Conservation (phyloP, 208 protist species). For the Acanthamoeba royreba region DNA sequence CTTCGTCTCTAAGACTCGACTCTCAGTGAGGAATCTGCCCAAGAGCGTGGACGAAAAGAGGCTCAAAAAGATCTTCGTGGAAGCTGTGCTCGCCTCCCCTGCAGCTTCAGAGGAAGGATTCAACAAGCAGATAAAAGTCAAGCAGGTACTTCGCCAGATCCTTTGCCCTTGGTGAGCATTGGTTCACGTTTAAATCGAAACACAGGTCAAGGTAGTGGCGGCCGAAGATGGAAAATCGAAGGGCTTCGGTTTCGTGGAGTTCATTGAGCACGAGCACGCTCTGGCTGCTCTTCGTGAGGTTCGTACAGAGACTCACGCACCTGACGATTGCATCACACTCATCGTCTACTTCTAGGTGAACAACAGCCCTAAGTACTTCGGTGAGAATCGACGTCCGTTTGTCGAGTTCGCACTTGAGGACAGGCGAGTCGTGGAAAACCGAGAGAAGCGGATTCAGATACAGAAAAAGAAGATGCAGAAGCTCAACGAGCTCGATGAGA, state of each 20-base stretch:
- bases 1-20: slow-evolving; percentile 12
- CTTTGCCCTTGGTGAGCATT: too few relatives aligned
- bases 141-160: background rate
- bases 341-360: background rate
- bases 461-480: background rate
- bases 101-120: background rate
- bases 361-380: slow-evolving; percentile 6
- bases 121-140: background rate
- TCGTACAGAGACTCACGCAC: too few relatives aligned
- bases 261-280: background rate
- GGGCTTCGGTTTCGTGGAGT: slow-evolving; percentile 29
- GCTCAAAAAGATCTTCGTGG: slow-evolving; percentile 9
- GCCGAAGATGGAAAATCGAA: background rate
- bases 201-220: background rate
- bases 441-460: background rate
- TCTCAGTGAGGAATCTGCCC: background rate
- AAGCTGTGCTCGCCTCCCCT: background rate
- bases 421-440: background rate
- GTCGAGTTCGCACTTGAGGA: slow-evolving; percentile 18
- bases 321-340: too few relatives aligned
- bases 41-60: background rate
- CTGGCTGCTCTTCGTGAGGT: background rate
- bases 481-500: background rate
- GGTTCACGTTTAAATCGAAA: too few relatives aligned
- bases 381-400: background rate